Base-by-base conservation (phyloP, 495 filamentous ascomycete species). In the Xylaria curta region DNA sequence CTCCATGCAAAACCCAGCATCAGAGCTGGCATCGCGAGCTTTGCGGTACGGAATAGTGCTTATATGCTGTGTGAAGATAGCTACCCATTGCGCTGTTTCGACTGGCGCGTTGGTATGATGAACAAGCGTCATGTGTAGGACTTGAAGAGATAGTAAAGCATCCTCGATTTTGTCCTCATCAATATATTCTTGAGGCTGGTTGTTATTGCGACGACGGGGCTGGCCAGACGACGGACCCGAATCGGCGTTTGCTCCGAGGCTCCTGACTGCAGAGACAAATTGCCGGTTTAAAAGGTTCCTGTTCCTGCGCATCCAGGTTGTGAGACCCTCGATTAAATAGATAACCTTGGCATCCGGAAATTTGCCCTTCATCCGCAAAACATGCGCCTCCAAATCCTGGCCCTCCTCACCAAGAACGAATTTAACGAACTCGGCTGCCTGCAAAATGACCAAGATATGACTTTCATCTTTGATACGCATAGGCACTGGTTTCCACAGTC, bases 1-100 rank as follows among this genome's bases (percentile, higher is more conserved):
- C 49, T 94, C 93, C 90, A 95, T 94, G 81, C 93, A 95, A 82
- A 96, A 96, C 3, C 88, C 86, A 8, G 91, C 89, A 68, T 82
- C 76, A 67, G 80, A 76, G 58, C 79, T 76, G 42, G 81, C 79
- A 56, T 82, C 81, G 31, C 78, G 81, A 51, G 73, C 75, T 15
- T 80, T 85, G 75, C 86, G 87, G 76, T 95, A 95, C 0, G 92
- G 93, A 38, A 92, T 89, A 0, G 90, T 92, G 47, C 90, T 91
- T 72, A 97, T 89, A 72, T 96, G 91, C 75, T 94, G 89, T 1
- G 93, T 96, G 78, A 96, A 95, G 47, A 88, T 87, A 49, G 87
- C 87, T 38, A 96, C 89, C 93, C 92, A 94, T 75, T 91, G 86
- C 3, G 92, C 91, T 0, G 92, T 92, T 69, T 95, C 91, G 0